phyloP scores from a whole-genome alignment of 1,284 basidiomycete species.

The Pseudomicrostroma phylloplanum region DNA sequence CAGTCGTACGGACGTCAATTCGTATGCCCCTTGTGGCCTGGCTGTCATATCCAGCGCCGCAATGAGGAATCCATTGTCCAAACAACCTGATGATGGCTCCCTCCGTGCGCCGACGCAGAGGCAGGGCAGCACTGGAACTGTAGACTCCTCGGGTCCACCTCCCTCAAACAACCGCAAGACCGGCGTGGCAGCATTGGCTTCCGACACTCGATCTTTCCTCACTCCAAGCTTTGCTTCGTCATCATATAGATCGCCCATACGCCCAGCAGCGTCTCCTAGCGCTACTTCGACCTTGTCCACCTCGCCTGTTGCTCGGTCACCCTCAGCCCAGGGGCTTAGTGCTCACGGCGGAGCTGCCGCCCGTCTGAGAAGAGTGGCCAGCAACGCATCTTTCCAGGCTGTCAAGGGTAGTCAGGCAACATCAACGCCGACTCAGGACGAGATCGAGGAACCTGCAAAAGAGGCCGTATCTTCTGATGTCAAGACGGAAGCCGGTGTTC shows the following conservation, averaged over 20 bases:
- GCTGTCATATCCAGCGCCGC: no score
- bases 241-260: neutral
- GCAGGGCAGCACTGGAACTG: no score
- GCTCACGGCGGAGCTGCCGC: neutral
- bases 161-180: no score
- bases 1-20: no score
- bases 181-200: neutral
- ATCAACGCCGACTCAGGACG: neutral
- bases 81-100: no score
- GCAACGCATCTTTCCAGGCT: slow-evolving; percentile 8
- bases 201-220: neutral
- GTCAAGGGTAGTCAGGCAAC: neutral
- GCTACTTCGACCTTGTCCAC: neutral
- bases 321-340: neutral
- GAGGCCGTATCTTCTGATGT: no score
- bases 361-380: slow-evolving; percentile 13
- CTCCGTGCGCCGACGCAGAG: no score
- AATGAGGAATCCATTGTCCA: no score
- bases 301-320: neutral
- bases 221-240: neutral
- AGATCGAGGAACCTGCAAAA: neutral
- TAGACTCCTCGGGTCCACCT: no score
- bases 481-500: no score
- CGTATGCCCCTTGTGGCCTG: no score
- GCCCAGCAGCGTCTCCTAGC: neutral